These are phyloP conservation scores for Colletotrichum tamarilloi DNA, from an alignment of 2,329 filamentous ascomycete species.

Conservation along the genomic window DNA sequence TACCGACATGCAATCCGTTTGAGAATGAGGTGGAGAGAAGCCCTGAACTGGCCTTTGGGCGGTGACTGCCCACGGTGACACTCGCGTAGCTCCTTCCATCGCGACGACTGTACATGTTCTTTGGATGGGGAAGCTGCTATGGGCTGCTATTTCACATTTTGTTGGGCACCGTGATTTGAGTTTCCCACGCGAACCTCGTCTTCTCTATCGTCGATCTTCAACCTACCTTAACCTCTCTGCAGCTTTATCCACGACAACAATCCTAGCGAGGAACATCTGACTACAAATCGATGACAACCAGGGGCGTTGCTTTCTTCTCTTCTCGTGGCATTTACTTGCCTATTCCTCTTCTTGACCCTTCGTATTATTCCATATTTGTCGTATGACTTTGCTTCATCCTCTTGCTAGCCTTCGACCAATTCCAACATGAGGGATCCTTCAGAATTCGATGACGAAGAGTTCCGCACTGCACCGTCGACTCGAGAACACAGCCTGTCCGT, in stretches of 20 bases:
- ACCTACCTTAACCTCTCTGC: not conserved
- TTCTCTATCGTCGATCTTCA: too few species aligned
- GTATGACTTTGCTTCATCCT: too few species aligned
- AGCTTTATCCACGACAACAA: not conserved
- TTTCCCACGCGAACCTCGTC: not conserved
- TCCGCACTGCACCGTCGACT: not conserved
- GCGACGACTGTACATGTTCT: not conserved
- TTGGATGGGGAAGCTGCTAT: not conserved
- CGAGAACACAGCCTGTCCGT: not conserved
- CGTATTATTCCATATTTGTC: accelerated
- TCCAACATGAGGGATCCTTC: not conserved
- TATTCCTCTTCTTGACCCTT: not conserved
- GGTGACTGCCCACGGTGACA: not conserved
- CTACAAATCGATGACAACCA: not conserved
- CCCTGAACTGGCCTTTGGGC: not conserved
- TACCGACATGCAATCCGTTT: too few species aligned
- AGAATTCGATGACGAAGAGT: not conserved
- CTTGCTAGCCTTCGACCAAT: too few species aligned
- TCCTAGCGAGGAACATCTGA: not conserved
- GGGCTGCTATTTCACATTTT: not conserved
- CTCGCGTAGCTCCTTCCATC: not conserved
- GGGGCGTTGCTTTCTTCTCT: too few species aligned
- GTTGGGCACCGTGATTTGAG: not conserved
- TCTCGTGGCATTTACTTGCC: not conserved
- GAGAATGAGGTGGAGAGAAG: not conserved